Evolutionary conservation across 2,329 filamentous ascomycete genomes (phyloP), one percentile per base, ranked within the genome.

Genomic region (Lecanicillium sp.): DNA sequence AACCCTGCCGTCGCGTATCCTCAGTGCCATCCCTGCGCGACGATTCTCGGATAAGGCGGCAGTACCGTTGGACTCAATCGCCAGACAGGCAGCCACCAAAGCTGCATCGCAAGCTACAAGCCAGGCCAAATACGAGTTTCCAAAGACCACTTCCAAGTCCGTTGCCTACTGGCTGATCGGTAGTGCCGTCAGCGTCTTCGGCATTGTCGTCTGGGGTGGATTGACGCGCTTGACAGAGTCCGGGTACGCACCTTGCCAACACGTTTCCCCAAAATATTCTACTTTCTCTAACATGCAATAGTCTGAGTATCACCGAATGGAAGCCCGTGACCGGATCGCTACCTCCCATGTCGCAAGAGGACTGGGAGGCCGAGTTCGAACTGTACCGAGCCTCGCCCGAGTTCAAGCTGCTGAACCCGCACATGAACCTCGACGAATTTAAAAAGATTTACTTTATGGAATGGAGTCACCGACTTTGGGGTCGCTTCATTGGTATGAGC

Each of bases 361-460:
- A 90, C 56, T 98, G 92, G 92, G 82, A 95, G 51, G 79, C 81
- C 47, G 92, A 97, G 56, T 98, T 97, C 65, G 70, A 80, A 40
- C 92, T 94, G 63, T 98, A 98, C 70, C 82, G 84, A 48, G 78
- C 84, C 31, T 95, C 88, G 15, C 92, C 92, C 45, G 92, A 98
- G 63, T 98, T 90, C 67, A 79, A 85, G 56, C 76, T 88, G 45
- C 74, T 98, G 50, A 98, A 98, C 66, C 84, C 89, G 22, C 78
- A 87, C 59, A 98, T 98, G 92, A 83, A 77, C 22, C 71, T 98
- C 41, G 75, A 81, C 42, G 92, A 98, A 59, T 98, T 97, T 69
- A 96, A 97, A 64, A 84, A 92, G 59, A 98, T 98, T 49, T 98
- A 97, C 74, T 98, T 84, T 62, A 97, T 97, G 92, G 92, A 98